A percentile compares a stretch with the other conserved stretches of the same genome.
These are phyloP conservation scores for Mrakiaceae sp. DNA, from an alignment of 1,284 basidiomycete species.

Conservation along the genomic window DNA sequence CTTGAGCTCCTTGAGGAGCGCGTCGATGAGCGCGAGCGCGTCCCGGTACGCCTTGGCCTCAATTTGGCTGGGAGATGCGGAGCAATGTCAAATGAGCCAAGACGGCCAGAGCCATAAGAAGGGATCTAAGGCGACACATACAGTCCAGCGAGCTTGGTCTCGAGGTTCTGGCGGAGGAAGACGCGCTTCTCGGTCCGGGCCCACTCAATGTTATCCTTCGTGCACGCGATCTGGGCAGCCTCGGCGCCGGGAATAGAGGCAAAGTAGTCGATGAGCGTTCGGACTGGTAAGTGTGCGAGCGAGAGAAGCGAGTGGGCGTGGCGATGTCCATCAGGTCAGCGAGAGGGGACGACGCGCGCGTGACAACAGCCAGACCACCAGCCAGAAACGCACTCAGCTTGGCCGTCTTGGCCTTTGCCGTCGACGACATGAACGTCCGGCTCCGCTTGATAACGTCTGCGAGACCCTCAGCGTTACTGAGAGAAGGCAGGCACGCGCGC, in stretches of 20 bases:
- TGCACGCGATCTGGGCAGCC: slow-evolving; percentile 70
- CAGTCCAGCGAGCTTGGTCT: slow-evolving; percentile 78
- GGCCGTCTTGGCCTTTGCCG: slow-evolving; percentile 96
- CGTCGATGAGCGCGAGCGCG: slow-evolving; percentile 71
- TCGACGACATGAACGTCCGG: slow-evolving; percentile 80
- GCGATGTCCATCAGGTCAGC: not conserved
- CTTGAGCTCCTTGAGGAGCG: slow-evolving; percentile 78
- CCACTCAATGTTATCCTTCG: slow-evolving; percentile 87
- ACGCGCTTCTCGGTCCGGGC: slow-evolving; percentile 84
- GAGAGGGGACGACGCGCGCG: not conserved
- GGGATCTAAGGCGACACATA: slow-evolving; percentile 36
- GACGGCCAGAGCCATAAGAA: not conserved
- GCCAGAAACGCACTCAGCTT: slow-evolving; percentile 63
- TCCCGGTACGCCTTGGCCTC: slow-evolving; percentile 66
- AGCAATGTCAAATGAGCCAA: not conserved
- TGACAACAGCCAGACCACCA: not conserved
- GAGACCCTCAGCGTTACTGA: slow-evolving; percentile 70
- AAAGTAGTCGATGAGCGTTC: slow-evolving; percentile 86
- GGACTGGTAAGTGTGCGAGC: slow-evolving; percentile 44
- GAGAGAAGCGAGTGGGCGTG: not conserved
- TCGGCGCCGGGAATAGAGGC: slow-evolving; percentile 61
- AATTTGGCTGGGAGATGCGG: slow-evolving; percentile 47
- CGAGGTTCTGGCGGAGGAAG: slow-evolving; percentile 88
- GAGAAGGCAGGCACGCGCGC: not conserved
- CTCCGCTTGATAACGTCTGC: slow-evolving; percentile 80